Evolutionary conservation across 164 flowering plant genomes (phyloP).

Genomic region (Berberis vulgaris): DNA sequence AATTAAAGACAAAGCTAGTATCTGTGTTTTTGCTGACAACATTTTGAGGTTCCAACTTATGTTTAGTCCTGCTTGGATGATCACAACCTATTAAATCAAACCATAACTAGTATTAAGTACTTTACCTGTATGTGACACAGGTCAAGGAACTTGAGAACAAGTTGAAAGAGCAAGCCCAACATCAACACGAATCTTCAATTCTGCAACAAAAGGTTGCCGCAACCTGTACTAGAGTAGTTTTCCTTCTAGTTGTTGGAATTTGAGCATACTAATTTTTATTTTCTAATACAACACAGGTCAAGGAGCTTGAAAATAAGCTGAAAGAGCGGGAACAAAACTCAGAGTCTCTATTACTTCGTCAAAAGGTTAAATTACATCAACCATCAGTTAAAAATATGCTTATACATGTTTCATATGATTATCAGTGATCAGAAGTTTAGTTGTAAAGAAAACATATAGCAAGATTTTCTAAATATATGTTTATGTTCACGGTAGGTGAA

Average conservation of each 20-base stretch:
- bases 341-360: conserved; percentile 29
- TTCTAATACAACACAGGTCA: conserved; percentile 10
- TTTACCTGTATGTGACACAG: conserved; percentile 4
- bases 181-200: conserved; percentile 9
- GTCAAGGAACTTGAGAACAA: conserved; percentile 24
- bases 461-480: not conserved
- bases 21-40: no score
- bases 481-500: conserved; percentile 34
- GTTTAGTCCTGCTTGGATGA: no score
- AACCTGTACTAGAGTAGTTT: not conserved
- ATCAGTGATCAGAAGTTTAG: not conserved
- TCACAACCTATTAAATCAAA: no score
- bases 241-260: not conserved
- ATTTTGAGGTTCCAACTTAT: no score
- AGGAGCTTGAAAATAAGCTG: conserved; percentile 26
- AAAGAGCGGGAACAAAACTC: conserved; percentile 13
- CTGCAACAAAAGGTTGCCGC: conserved; percentile 63
- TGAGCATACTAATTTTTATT: not conserved
- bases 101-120: no score
- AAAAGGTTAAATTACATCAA: conserved; percentile 40
- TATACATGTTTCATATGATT: no score
- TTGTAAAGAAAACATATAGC: not conserved
- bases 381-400: no score
- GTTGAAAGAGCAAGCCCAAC: conserved; percentile 18
- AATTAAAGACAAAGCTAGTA: no score